Conservation (phyloP, 1,139 yeast genomes). For the Hyphopichia fennica region DNA sequence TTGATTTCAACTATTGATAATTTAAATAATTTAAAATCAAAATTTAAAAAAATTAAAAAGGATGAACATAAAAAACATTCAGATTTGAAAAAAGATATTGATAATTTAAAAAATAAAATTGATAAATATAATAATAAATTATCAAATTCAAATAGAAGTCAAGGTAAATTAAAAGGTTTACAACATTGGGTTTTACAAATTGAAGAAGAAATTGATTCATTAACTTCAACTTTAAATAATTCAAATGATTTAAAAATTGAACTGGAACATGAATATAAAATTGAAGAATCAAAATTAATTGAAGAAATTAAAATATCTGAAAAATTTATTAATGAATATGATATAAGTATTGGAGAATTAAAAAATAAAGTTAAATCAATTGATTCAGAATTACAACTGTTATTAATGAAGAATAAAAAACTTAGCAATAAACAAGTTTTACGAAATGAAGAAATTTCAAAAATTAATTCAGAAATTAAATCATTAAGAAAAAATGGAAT, state of each 20-base stretch:
- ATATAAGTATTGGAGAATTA: conserved; percentile 22
- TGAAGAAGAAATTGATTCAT: conserved; percentile 34
- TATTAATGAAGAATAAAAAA: conserved; percentile 27
- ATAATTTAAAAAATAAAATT: conserved; percentile 50
- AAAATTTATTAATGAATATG: conserved; percentile 23
- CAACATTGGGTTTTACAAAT: conserved; percentile 43
- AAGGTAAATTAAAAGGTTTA: conserved; percentile 44
- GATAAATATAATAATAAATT: conserved; percentile 15
- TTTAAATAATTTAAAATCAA: conserved; percentile 48
- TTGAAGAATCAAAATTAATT: conserved; percentile 19
- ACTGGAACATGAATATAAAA: conserved; percentile 17
- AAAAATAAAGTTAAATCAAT: conserved; percentile 22
- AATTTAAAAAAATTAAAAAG: conserved; percentile 58
- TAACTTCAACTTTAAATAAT: conserved; percentile 11
- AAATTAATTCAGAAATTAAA: conserved; percentile 28
- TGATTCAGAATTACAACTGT: conserved; percentile 22
- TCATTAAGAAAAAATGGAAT: conserved; percentile 28
- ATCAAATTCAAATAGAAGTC: conserved; percentile 28
- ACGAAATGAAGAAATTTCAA: conserved; percentile 26
- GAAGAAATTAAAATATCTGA: conserved; percentile 26
- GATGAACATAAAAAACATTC: conserved; percentile 59
- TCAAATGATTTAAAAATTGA: conserved; percentile 16
- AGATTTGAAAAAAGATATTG: conserved; percentile 59
- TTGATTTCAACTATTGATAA: conserved; percentile 61
- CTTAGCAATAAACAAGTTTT: conserved; percentile 22